Evolutionary conservation across 2,329 filamentous ascomycete genomes (phyloP), one percentile per base, ranked within the genome.

Genomic region (Lasiodiplodia hormozganensis): DNA sequence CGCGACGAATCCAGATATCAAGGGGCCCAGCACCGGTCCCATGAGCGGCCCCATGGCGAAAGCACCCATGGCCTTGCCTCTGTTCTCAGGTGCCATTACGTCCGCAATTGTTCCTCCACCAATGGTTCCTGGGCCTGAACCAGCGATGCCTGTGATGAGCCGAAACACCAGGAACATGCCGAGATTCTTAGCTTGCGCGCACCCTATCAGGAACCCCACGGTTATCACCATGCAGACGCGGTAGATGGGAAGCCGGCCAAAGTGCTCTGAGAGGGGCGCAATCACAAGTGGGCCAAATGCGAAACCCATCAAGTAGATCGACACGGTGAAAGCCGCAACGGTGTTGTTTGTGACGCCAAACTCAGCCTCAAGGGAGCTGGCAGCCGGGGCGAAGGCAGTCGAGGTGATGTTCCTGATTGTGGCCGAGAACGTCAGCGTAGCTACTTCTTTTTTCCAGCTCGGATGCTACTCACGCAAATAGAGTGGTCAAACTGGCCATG

Each of bases 41-140:
- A 86, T 72, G 4, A 87, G 75, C 16, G 85, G 85, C 0, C 85
- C 86, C n/a, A 85, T 70, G 2, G 80, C 79, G 75, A 80, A 86
- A 0, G 82, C 72, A 10, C 82, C 79, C 82, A 86, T 85, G 18
- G 81, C 84, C 34, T 76, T 77, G 0, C 84, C 85, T 21, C 86
- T 78, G 68, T 83, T 79, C 60, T 83, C 81, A 21, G 77, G 74
- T 0, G 81, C 79, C 67, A 85, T 81, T 36, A 86, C 72, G 71
- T 88, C 86, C 2, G 84, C 83, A 43, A 88, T 80, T 2, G 81
- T 83, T 2, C 83, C 86, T 23, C 82, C 84, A 11, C 84, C 85
- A 23, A 86, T 79, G 2, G 85, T 83, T 68, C 76, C 65, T 8
- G 73, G 71, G 1, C 68, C 73, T 2, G 72, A 73, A 4, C 70